Conservation (phyloP, 345 rosid species). For the Syzygium aromaticum region DNA sequence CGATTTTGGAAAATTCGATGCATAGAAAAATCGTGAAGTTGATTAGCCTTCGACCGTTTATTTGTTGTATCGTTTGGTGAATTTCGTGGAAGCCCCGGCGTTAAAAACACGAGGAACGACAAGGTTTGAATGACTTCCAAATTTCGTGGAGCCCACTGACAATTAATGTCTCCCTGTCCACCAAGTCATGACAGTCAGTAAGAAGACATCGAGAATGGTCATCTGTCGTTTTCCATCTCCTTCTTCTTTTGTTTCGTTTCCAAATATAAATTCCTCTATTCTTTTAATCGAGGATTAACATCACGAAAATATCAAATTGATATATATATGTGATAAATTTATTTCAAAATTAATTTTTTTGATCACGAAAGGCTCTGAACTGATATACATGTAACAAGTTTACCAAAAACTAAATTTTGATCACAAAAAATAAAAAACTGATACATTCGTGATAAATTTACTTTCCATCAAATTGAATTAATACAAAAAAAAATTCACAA, state of each 20-base stretch:
- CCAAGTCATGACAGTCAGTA: background rate
- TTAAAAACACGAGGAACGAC: background rate
- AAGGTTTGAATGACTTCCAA: background rate
- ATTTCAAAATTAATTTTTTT: too few species aligned
- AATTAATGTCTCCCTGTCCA: background rate
- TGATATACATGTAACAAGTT: too few species aligned
- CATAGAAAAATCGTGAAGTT: background rate
- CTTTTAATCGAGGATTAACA: too few species aligned
- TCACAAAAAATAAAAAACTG: too few species aligned
- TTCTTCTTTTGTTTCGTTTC: too few species aligned
- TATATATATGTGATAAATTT: rapidly evolving
- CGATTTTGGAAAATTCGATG: background rate
- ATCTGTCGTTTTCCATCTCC: background rate
- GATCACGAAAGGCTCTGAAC: too few species aligned
- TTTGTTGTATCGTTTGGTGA: background rate
- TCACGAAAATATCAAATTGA: too few species aligned
- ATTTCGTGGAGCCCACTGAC: background rate
- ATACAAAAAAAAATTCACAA: too few species aligned
- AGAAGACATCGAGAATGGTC: background rate
- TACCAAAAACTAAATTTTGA: too few species aligned
- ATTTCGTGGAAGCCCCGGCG: background rate
- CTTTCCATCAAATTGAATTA: too few species aligned
- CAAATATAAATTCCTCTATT: too few species aligned
- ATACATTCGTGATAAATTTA: too few species aligned
- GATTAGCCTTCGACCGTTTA: background rate